Evolutionary conservation across 805 yeast species (phyloP).

Genomic region (Kodamaea kaohsiungensis): DNA sequence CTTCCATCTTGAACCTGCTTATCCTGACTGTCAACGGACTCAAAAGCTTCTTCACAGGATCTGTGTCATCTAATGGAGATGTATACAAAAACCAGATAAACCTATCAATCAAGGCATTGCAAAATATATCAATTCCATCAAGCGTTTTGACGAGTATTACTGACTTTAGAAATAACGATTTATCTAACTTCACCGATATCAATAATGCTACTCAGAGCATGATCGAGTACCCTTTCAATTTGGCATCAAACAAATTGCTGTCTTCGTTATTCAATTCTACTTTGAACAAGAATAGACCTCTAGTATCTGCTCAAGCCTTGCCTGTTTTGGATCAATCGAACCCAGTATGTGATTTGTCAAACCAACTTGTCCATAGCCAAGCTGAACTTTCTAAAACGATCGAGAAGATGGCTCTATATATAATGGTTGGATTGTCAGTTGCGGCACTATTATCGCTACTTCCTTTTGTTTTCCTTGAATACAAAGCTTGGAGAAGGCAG

Average conservation of each 20-base stretch:
- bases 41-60: conserved; percentile 49
- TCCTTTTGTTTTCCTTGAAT: conserved; percentile 48
- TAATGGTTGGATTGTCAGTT: conserved; percentile 34
- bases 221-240: conserved; percentile 61
- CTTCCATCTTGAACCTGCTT: conserved; percentile 57
- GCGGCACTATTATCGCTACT: conserved; percentile 42
- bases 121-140: conserved; percentile 63
- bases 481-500: conserved; percentile 49
- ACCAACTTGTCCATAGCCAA: conserved; percentile 42
- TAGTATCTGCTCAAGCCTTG: neutral
- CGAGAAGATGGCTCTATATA: conserved; percentile 34
- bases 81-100: conserved; percentile 48
- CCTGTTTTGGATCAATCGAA: neutral
- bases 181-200: conserved; percentile 69
- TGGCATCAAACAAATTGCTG: conserved; percentile 42
- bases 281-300: conserved; percentile 2
- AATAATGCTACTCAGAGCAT: conserved; percentile 56
- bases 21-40: conserved; percentile 48
- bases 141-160: conserved; percentile 61
- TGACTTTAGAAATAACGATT: conserved; percentile 41
- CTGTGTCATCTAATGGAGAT: conserved; percentile 28
- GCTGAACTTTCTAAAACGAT: conserved; percentile 29
- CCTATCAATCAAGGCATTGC: conserved; percentile 55
- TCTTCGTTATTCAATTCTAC: conserved; percentile 22
- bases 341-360: conserved; percentile 36